Evolutionary conservation across 306 rosid genomes (phyloP), one percentile per base, ranked within the genome.

Genomic region (Rosa lucieae): DNA sequence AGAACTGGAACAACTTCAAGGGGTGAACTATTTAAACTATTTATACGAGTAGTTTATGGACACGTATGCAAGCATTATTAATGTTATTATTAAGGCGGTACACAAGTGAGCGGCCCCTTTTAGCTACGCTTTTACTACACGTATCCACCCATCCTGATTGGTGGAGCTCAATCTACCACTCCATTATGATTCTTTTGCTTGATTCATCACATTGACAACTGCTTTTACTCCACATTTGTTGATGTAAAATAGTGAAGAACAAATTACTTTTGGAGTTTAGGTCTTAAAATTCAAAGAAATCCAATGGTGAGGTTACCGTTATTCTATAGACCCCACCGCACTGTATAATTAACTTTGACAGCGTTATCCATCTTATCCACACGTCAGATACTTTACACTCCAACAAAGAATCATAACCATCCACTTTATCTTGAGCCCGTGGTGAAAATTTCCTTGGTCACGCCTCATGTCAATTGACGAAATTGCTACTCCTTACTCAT

Each of bases 271-370:
- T 32, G 43, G 56, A 44, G 56, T 51, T 5, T n/a, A 21, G 14
- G 63, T 58, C 32, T n/a, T 56, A n/a, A 56, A 56, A 44, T 1
- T 44, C 12, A n/a, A 56, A 29, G 9, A 15, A 65, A 65, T 14
- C 12, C 26, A 39, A 9, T 37, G 48, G 48, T 26, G 39, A 70
- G 71, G 67, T 78, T 78, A 73, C 79, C 85, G 85, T 78, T 82
- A 78, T 59, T 68, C 8, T 3, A 63, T 78, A 52, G 85, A 72
- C 79, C 85, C 79, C 53, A 77, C 82, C 59, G 47, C 72, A 29
- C n/a, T 2, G 1, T 52, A 9, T 26, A 75, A 55, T 18, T 7
- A 53, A 17, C 26, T 29, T 43, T 67, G 3, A 21, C 1, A n/a
- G 11, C 48, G 5, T 66, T 74, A 51, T 70, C 79, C 80, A 77